Evolutionary conservation across 331 rosid genomes (phyloP), one percentile per base, ranked within the genome.

Genomic region (Cucumis variabilis): DNA sequence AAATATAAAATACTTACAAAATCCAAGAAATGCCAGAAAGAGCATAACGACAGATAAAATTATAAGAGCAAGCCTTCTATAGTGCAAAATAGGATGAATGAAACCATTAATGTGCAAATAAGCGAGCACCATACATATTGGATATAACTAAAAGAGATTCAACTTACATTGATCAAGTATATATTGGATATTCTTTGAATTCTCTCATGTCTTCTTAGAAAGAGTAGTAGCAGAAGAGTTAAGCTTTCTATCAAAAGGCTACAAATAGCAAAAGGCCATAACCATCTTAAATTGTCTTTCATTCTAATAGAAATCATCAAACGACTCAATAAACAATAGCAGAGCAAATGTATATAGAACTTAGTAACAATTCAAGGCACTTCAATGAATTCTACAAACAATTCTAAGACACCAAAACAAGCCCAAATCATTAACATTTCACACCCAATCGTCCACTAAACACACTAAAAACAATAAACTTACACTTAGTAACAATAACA

Each of bases 11-110:
- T 55, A 86, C 96, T 92, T 89, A 93, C 97, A 14, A 62, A 95
- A 93, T 86, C 97, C 97, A 87, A 91, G 51, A 79, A 90, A 80
- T 58, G 92, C 86, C 88, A 95, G 87, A 23, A 86, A 4, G 60
- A 95, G 93, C 95, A 94, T 89, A 37, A 90, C 30, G 77, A 91
- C 88, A n/a, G 93, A 67, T 58, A 93, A 73, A 62, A 69, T 8
- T 33, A 84, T 37, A 74, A 95, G 94, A 74, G 75, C 83, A 21
- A 41, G 19, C 65, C 89, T 91, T 86, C 98, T 95, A 91, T 51
- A 91, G 15, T 74, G 48, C 58, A 81, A 77, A 73, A 74, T 51
- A 72, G 17, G 60, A 75, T 3, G 55, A 73, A 33, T n/a, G 86
- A 86, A 67, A 73, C 63, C 44, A 53, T 63, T 70, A 86, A 65